Base-by-base conservation (phyloP, 2,329 filamentous ascomycete genomes). In the Biscogniauxia marginata region DNA sequence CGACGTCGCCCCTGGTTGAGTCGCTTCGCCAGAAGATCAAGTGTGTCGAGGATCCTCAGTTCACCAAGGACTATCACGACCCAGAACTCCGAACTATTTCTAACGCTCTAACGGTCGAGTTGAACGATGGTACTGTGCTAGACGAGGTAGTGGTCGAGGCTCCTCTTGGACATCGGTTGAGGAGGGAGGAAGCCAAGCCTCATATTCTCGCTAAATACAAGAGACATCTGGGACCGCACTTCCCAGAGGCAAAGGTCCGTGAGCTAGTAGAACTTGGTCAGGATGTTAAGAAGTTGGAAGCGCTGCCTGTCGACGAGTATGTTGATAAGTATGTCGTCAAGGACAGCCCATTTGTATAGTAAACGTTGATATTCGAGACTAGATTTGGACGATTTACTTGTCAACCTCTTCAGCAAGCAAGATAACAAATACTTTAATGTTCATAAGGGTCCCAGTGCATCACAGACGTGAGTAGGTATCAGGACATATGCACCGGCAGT, bases 111-210 rank as follows among this genome's bases (percentile, higher is more conserved):
- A 97, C 93, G 24, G 93, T 99, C 57, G 93, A 89, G 69, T 83
- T 99, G 66, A 95, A 96, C 74, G 93, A 98, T 73, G 95, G 95
- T 68, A 96, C 92, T 48, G 83, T 95, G 8, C 82, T 98, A 34
- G 88, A 93, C 20, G 95, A 99, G 79, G 86, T 96, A 58, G 89
- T 90, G 49, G 90, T 99, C 53, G 93, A 97, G 81, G 93, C 95
- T 56, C 95, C 95, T 55, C 85, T 99, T 44, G 95, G 95, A 67
- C 95, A 99, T 81, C 88, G 89, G 64, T 82, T 95, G 71, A 84
- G 95, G 64, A 86, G 93, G 68, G 93, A 97, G 68, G 95, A 99
- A 84, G 95, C 95, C 67, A 98, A 98, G 85, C 95, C 95, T 57
- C 90, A 96, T 77, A 97, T 99, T 67, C 79, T 98, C 67, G 87